Evolutionary conservation across 441 rosid species (phyloP).

Genomic region (Eutrema salsugineum): DNA sequence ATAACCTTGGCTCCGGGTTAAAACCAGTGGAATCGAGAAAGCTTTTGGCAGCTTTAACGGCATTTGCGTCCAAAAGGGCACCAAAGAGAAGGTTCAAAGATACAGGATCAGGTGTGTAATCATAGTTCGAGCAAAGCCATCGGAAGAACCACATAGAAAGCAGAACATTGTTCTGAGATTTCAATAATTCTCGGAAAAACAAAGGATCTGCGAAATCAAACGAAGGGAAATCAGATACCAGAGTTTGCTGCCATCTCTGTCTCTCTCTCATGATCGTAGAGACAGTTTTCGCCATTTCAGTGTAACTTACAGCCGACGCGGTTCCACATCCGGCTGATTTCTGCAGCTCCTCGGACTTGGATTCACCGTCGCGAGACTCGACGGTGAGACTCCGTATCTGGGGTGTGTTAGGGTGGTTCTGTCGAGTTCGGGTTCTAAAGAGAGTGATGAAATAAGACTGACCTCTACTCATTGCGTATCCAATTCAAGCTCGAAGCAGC

Average conservation of each 20-base stretch:
- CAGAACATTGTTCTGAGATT: slow-evolving; percentile 46
- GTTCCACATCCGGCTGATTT: slow-evolving; percentile 8
- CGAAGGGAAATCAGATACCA: slow-evolving; percentile 50
- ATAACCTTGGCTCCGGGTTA: slow-evolving; percentile 31
- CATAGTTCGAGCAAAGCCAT: slow-evolving; percentile 44
- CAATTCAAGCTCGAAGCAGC: background rate
- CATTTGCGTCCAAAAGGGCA: slow-evolving; percentile 56
- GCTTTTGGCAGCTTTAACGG: slow-evolving; percentile 39
- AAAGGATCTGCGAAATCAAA: slow-evolving; percentile 48
- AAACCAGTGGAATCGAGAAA: slow-evolving; percentile 40
- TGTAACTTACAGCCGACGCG: slow-evolving; percentile 2
- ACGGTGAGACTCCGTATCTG: slow-evolving; percentile 26
- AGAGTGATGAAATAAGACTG: slow-evolving; percentile 25
- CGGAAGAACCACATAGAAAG: slow-evolving; percentile 47
- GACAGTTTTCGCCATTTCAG: slow-evolving; percentile 46
- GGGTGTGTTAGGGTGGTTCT: slow-evolving; percentile 1
- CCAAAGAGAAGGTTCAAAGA: slow-evolving; percentile 49
- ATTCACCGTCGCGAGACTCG: slow-evolving; percentile 32
- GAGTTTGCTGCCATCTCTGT: slow-evolving; percentile 51
- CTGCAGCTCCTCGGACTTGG: slow-evolving; percentile 4
- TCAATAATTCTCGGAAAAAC: slow-evolving; percentile 49
- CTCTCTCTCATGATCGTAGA: slow-evolving; percentile 42
- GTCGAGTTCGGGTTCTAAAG: slow-evolving; percentile 25
- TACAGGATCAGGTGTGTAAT: slow-evolving; percentile 38
- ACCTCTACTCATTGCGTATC: slow-evolving; percentile 26